Percentiles rank a stretch among this genome's conserved stretches.
Evolutionary conservation across 352 stramenopile genomes (phyloP).

Genomic region (Phytophthora ramorum): DNA sequence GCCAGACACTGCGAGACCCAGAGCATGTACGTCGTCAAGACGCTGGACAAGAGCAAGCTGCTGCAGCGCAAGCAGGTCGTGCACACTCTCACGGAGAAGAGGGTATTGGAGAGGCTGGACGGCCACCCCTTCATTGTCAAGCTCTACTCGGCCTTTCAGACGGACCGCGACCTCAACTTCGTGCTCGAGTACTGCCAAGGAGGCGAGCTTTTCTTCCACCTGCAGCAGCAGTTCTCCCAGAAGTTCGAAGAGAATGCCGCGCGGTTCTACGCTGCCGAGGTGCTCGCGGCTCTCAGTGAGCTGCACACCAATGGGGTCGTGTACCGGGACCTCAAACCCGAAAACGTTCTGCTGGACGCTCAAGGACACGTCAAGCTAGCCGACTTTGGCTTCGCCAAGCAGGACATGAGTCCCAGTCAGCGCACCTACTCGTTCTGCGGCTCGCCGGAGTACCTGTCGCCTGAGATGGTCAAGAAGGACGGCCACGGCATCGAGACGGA

Average conservation of each 20-base stretch:
- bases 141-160: conserved; percentile 79
- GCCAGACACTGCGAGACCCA: conserved; percentile 61
- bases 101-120: conserved; percentile 64
- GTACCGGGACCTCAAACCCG: conserved; percentile 83
- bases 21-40: conserved; percentile 82
- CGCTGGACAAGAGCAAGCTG: conserved; percentile 79
- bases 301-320: conserved; percentile 51
- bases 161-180: conserved; percentile 79
- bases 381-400: conserved; percentile 87
- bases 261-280: conserved; percentile 82
- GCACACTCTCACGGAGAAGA: conserved; percentile 85
- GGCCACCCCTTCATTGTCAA: conserved; percentile 85
- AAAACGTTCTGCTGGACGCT: conserved; percentile 80
- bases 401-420: conserved; percentile 58
- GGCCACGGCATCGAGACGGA: conserved; percentile 83
- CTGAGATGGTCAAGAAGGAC: conserved; percentile 82
- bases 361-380: conserved; percentile 82
- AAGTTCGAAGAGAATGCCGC: conserved; percentile 72
- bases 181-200: conserved; percentile 88
- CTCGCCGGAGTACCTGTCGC: conserved; percentile 85
- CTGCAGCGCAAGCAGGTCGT: conserved; percentile 79
- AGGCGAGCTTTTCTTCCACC: conserved; percentile 86
- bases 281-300: conserved; percentile 60
- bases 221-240: conserved; percentile 79
- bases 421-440: conserved; percentile 87